Evolutionary conservation across 306 rosid genomes (phyloP), one percentile per base, ranked within the genome.

Genomic region (Neltuma alba): DNA sequence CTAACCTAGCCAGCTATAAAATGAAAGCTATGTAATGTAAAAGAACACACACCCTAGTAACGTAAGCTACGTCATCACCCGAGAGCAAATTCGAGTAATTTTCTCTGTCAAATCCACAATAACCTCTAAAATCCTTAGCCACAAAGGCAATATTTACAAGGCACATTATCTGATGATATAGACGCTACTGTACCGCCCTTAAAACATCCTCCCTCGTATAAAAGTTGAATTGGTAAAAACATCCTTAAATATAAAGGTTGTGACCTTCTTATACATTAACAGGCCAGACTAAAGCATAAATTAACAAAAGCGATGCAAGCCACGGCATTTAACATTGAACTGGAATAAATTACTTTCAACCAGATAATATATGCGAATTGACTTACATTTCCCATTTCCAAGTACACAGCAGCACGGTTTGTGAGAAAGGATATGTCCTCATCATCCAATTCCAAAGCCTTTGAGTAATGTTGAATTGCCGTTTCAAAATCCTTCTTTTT

Each of bases 401-500:
- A 85, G 55, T 91, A 93, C 0, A 92, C 93, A 48, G 99, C 99
- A 13, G 99, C 99, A 0, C 98, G 97, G 76, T 95, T 95, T 2
- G 92, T 82, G 75, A 91, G 78, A 25, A 42, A 95, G 3, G 97
- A 95, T 14, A 93, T 91, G 25, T 93, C 98, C 41, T 90, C 91
- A 74, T 93, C 98, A 85, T 95, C 93, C 74, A 95, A 83, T 76
- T 92, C 98, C 80, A 91, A 36, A 1, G 99, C 99, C 78, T 89
- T 93, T 0, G 98, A 38, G 41, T 95, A 95, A 80, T 93, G 94
- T 21, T 87, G 84, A 73, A 95, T 91, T 1, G 99, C 99, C 0
- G 93, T 80, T 4, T 95, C 96, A 18, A 95, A 95, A 52, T 95
- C 93, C 91, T 95, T 95, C 96, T 95, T 92, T 75, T 91, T 95